phyloP scores from a whole-genome alignment of 163 green algal genomes.

The Chloromonas sp. region DNA sequence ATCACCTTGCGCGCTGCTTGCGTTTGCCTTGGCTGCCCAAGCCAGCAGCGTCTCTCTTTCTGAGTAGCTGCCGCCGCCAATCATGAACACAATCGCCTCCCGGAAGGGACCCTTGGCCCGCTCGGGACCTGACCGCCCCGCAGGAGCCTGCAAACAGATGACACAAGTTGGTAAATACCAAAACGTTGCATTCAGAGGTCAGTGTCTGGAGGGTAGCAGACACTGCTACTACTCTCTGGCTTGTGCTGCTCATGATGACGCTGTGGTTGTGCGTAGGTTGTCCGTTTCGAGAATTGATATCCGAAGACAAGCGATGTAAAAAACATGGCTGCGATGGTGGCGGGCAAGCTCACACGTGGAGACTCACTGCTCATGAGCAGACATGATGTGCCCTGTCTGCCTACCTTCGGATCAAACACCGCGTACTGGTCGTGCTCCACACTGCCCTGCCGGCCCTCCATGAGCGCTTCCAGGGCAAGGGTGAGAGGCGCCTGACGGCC shows the following conservation, averaged over 20 bases:
- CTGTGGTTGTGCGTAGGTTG: too few relatives aligned
- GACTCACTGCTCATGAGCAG: too few relatives aligned
- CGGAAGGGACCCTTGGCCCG: conserved; percentile 59
- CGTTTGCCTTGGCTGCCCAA: conserved; percentile 40
- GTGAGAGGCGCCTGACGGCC: conserved; percentile 76
- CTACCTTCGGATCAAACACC: conserved; percentile 78
- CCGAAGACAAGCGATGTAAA: too few relatives aligned
- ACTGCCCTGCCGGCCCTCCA: conserved; percentile 66
- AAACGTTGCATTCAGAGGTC: too few relatives aligned
- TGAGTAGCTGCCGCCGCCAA: conserved; percentile 95
- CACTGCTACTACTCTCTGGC: too few relatives aligned
- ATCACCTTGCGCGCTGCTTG: too few relatives aligned
- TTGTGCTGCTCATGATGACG: too few relatives aligned
- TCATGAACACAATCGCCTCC: conserved; percentile 94
- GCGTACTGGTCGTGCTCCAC: conserved; percentile 67
- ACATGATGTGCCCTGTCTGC: not conserved
- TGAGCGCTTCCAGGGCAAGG: conserved; percentile 82
- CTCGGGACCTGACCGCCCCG: conserved; percentile 41
- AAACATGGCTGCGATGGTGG: too few relatives aligned
- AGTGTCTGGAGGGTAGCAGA: too few relatives aligned
- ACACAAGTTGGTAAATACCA: not conserved
- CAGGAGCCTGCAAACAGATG: conserved; percentile 27
- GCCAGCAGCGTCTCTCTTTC: conserved; percentile 71
- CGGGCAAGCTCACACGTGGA: too few relatives aligned
- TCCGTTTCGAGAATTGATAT: too few relatives aligned